Percentiles rank a stretch among this genome's conserved stretches.
Evolutionary conservation across 2,329 filamentous ascomycete species (phyloP).

Genomic region (Thelonectria olida): DNA sequence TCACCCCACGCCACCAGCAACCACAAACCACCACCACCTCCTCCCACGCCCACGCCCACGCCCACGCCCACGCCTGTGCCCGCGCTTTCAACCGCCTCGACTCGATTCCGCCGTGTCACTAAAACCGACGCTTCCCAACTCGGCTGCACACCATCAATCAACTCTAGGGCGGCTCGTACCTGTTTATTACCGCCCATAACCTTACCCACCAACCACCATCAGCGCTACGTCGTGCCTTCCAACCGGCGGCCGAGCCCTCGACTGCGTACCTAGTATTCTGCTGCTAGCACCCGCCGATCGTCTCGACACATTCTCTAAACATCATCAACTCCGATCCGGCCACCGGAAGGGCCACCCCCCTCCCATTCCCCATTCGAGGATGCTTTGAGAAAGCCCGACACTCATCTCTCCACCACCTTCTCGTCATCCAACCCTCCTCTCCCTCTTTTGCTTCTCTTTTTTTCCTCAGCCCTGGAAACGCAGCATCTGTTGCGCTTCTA

Average conservation of each 20-base stretch:
- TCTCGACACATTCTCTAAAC: conserved; percentile 6
- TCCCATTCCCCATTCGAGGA: conserved; percentile 26
- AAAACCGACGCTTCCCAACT: conserved; percentile 14
- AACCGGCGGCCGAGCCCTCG: no score
- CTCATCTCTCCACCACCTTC: conserved; percentile 19
- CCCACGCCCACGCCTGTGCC: not conserved
- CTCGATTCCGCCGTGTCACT: not conserved
- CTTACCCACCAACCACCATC: not conserved
- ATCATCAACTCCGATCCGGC: conserved; percentile 6
- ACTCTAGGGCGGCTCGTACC: not conserved
- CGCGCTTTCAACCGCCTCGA: not conserved
- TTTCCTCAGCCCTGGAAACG: not conserved
- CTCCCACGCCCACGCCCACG: not conserved
- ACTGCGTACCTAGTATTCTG: no score
- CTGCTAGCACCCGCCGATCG: conserved; percentile 5
- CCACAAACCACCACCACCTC: no score
- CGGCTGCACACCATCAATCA: not conserved
- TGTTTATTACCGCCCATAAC: no score
- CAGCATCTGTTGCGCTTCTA: not conserved
- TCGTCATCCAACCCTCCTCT: conserved; percentile 22
- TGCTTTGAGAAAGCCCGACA: conserved; percentile 28
- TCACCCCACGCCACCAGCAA: conserved; percentile 9
- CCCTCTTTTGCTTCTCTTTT: not conserved
- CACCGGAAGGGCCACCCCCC: not conserved
- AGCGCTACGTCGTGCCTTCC: not conserved